Evolutionary conservation across 345 rosid genomes (phyloP), one percentile per base, ranked within the genome.

Genomic region (Trapa incisa): DNA sequence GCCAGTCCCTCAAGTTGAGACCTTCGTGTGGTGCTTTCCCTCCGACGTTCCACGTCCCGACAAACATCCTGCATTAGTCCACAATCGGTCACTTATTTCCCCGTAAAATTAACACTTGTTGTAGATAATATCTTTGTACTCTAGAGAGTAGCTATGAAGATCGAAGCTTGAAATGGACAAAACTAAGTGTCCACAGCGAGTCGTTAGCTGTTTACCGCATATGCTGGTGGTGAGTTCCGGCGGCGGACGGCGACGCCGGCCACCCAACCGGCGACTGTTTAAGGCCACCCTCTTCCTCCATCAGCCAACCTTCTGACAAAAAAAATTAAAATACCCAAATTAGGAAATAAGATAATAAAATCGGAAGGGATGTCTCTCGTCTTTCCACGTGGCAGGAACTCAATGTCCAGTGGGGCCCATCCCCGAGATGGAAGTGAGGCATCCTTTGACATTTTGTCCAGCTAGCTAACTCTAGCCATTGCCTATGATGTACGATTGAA

Each of bases 31-130:
- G 97, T 14, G 92, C 79, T 73, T 82, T 86, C 67, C 97, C 97
- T 67, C 95, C 97, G 47, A 88, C 97, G 77, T 90, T 90, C 97
- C 97, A 90, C 66, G 97, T 90, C 76, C 95, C 97, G 71, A 90
- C 95, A 58, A 87, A 87, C 89, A 88, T 81, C 80, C 97, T 90
- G 73, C 43, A 57, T 33, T 37, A 43, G 33, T 22, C 37, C 64
- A 52, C 47, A 50, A 52, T 43, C 29, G 53, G 17, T 32, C 12
- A n/a, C 35, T 36, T 17, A 62, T 6, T 62, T 36, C n/a, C 12
- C 1, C 61, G 8, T 57, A 58, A 45, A 32, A 58, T n/a, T 58
- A 7, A 58, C 2, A 4, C 9, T 58, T 58, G 10, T 58, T 33
- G 63, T 29, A 2, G 32, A 8, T 11, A 58, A 57, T 15, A 22